phyloP scores from a whole-genome alignment of 768 basidiomycete species.

The Megacollybia marginata region DNA sequence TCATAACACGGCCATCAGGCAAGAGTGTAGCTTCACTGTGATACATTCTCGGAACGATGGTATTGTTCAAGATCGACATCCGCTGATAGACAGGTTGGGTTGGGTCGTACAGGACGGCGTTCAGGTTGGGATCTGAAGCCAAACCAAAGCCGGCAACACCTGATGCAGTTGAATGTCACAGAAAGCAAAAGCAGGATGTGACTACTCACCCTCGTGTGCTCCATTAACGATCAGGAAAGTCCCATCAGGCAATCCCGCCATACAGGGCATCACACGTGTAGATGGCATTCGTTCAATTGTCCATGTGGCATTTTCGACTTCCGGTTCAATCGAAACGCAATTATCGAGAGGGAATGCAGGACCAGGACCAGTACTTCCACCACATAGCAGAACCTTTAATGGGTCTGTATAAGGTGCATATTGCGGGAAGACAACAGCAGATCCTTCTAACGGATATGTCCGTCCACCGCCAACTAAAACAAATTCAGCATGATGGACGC shows the following conservation, averaged over 20 bases:
- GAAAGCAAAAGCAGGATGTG: no score
- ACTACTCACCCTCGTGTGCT: slow-evolving; percentile 32
- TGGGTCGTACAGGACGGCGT: slow-evolving; percentile 67
- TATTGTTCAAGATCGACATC: slow-evolving; percentile 57
- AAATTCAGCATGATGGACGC: neutral
- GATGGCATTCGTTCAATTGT: slow-evolving; percentile 74
- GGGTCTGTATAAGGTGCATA: slow-evolving; percentile 69
- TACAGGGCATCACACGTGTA: slow-evolving; percentile 69
- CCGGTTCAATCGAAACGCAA: slow-evolving; percentile 64
- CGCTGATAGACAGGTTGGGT: slow-evolving; percentile 49
- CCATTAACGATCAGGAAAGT: slow-evolving; percentile 75
- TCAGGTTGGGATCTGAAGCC: slow-evolving; percentile 52
- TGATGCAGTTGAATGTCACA: neutral
- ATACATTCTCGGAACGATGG: slow-evolving; percentile 69
- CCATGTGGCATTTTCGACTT: slow-evolving; percentile 57
- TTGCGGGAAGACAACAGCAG: slow-evolving; percentile 64
- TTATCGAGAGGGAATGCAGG: slow-evolving; percentile 47
- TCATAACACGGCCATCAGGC: slow-evolving; percentile 65
- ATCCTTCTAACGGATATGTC: slow-evolving; percentile 74
- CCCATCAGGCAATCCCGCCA: slow-evolving; percentile 51
- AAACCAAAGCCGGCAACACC: slow-evolving; percentile 73
- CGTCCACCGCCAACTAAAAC: slow-evolving; percentile 55
- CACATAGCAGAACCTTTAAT: slow-evolving; percentile 61
- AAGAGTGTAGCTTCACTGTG: slow-evolving; percentile 33
- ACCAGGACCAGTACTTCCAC: slow-evolving; percentile 55